Evolutionary conservation across 192 early-diverging fungal genomes (phyloP).

Genomic region (Coemansia sp.): DNA sequence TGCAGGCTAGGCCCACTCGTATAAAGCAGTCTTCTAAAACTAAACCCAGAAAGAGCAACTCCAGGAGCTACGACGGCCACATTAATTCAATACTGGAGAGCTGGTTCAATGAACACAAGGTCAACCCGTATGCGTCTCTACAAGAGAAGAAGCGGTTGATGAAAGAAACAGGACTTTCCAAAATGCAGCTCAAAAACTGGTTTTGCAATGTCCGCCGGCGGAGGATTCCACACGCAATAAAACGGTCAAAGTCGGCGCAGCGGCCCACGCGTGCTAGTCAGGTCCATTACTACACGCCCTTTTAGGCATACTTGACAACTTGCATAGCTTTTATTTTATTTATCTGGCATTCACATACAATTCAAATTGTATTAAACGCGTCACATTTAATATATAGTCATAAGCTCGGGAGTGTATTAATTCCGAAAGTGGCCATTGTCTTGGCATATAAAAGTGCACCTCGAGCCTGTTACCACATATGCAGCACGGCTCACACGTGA

Average conservation of each 20-base stretch:
- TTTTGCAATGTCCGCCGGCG: slow-evolving; percentile 50
- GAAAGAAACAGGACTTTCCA: slow-evolving; percentile 28
- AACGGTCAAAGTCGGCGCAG: slow-evolving; percentile 1
- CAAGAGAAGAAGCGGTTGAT: slow-evolving; percentile 34
- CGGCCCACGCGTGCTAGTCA: neutral
- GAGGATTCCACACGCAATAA: slow-evolving; percentile 20
- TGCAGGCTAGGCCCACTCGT: neutral
- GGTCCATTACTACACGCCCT: neutral
- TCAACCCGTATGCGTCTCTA: slow-evolving; percentile 32
- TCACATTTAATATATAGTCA: slow-evolving; percentile 3
- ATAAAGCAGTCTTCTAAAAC: neutral
- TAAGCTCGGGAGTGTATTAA: neutral
- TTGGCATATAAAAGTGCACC: slow-evolving; percentile 2
- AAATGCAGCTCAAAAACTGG: slow-evolving; percentile 55
- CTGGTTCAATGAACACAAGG: slow-evolving; percentile 20
- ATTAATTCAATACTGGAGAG: slow-evolving; percentile 25
- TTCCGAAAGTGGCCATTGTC: neutral
- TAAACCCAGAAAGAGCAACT: neutral
- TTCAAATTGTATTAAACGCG: neutral
- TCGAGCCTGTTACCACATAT: neutral
- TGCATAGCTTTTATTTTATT: neutral
- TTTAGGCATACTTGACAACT: neutral
- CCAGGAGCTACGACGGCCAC: slow-evolving; percentile 16
- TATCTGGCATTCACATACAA: neutral
- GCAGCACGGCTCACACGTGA: slow-evolving; percentile 9